phyloP scores from a whole-genome alignment of 257 asterid genomes.

The Scutellaria barbata region DNA sequence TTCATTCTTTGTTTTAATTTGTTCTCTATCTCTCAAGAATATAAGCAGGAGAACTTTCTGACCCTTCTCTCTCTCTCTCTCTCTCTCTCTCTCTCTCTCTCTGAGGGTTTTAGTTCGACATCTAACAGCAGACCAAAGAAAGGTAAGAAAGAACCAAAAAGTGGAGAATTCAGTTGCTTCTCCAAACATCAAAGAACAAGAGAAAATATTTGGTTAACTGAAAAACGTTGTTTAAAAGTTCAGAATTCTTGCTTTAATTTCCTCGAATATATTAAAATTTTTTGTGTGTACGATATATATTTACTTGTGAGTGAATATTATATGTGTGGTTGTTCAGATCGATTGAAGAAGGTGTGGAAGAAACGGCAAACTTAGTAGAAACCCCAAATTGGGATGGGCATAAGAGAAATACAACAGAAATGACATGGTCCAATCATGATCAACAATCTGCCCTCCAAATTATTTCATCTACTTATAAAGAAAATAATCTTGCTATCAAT shows the following conservation, averaged over 20 bases:
- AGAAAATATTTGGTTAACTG: conserved; percentile 35
- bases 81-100: conserved; percentile 31
- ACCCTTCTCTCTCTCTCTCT: conserved; percentile 31
- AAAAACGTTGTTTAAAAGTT: conserved; percentile 31
- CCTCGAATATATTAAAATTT: not conserved
- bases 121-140: conserved; percentile 23
- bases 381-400: conserved; percentile 54
- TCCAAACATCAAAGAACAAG: conserved; percentile 43
- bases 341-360: conserved; percentile 34
- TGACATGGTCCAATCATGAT: conserved; percentile 63
- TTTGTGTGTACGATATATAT: not conserved
- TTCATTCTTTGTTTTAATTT: conserved; percentile 32
- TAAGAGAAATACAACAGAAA: conserved; percentile 38
- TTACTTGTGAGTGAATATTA: not conserved
- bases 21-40: conserved; percentile 40
- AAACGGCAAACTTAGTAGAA: conserved; percentile 20
- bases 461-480: conserved; percentile 38
- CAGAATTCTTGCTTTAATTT: not conserved
- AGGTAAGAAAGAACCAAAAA: conserved; percentile 21
- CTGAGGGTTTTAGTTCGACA: conserved; percentile 23
- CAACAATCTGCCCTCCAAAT: conserved; percentile 46
- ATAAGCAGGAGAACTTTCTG: conserved; percentile 43
- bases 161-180: conserved; percentile 45
- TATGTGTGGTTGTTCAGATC: conserved; percentile 18
- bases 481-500: conserved; percentile 14